Evolutionary conservation across 805 yeast species (phyloP).

Genomic region (Wickerhamiella sorbophila): DNA sequence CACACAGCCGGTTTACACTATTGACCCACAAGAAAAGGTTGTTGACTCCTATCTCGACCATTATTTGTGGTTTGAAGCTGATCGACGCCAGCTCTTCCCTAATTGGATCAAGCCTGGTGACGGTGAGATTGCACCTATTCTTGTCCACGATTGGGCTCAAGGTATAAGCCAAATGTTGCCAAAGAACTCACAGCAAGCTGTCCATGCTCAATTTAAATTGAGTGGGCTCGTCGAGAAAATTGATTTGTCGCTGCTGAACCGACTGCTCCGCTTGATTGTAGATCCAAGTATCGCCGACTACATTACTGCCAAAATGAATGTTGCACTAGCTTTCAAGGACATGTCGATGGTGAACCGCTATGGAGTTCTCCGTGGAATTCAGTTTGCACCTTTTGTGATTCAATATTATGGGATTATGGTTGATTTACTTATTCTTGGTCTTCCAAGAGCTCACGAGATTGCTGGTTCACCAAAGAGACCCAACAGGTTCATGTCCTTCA

Average conservation of each 20-base stretch:
- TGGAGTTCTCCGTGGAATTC: constrained; percentile 80
- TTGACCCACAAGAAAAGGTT: constrained; percentile 87
- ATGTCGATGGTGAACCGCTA: constrained; percentile 86
- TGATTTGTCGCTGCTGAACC: constrained; percentile 74
- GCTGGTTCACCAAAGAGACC: constrained; percentile 67
- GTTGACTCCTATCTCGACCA: constrained; percentile 95
- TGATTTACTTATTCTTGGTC: constrained; percentile 71
- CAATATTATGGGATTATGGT: constrained; percentile 82
- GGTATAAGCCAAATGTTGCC: constrained; percentile 66
- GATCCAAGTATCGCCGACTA: constrained; percentile 92
- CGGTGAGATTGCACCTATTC: constrained; percentile 78
- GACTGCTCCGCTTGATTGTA: constrained; percentile 62
- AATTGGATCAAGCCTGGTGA: constrained; percentile 95
- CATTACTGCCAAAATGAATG: constrained; percentile 77
- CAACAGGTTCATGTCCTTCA: constrained; percentile 64
- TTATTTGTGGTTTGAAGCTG: constrained; percentile 92
- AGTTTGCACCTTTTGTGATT: constrained; percentile 74
- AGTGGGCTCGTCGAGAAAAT: constrained; percentile 66
- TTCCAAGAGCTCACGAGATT: constrained; percentile 71
- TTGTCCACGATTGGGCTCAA: constrained; percentile 89
- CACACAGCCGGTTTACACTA: constrained; percentile 68
- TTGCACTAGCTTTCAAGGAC: constrained; percentile 71
- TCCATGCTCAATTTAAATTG: constrained; percentile 65
- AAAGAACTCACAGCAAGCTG: constrained; percentile 29
- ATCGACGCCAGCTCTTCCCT: constrained; percentile 74